phyloP scores from a whole-genome alignment of 2,329 filamentous ascomycete species.

The Fonsecaea pedrosoi region DNA sequence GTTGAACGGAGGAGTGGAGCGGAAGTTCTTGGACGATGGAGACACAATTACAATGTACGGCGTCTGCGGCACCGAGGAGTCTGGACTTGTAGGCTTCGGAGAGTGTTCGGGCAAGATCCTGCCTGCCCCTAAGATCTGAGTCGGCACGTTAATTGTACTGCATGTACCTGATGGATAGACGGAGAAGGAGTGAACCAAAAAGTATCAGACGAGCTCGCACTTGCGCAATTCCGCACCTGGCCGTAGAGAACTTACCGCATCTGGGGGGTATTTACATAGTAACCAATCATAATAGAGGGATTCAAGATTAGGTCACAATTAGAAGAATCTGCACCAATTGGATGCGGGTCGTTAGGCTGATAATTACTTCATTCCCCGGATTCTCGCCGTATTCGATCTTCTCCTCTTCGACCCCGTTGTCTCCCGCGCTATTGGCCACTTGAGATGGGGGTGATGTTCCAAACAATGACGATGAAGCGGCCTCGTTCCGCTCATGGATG shows the following conservation, averaged over 20 bases:
- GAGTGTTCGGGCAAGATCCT: slow-evolving; percentile 71
- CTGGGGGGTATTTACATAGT: neutral
- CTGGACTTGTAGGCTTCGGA: slow-evolving; percentile 76
- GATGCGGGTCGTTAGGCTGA: too few species aligned
- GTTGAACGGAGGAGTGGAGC: slow-evolving; percentile 68
- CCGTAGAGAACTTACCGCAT: neutral
- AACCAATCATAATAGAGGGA: neutral
- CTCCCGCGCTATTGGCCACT: slow-evolving; percentile 4
- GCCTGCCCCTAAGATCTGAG: slow-evolving; percentile 47
- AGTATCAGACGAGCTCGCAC: neutral
- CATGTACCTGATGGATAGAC: neutral
- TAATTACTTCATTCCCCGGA: neutral
- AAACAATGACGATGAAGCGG: neutral
- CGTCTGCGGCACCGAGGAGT: slow-evolving; percentile 66
- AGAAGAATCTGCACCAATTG: neutral
- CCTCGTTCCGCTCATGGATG: slow-evolving; percentile 3
- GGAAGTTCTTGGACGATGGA: slow-evolving; percentile 75
- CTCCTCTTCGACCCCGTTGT: neutral
- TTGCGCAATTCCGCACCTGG: neutral
- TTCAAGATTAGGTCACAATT: neutral
- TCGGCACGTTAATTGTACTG: neutral
- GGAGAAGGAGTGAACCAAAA: neutral
- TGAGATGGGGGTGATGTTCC: neutral
- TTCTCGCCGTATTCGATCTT: neutral
- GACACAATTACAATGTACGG: slow-evolving; percentile 73